A percentile compares a stretch with the other conserved stretches of the same genome.
phyloP scores from a whole-genome alignment of 306 rosid species.

The Prosopis cineraria region DNA sequence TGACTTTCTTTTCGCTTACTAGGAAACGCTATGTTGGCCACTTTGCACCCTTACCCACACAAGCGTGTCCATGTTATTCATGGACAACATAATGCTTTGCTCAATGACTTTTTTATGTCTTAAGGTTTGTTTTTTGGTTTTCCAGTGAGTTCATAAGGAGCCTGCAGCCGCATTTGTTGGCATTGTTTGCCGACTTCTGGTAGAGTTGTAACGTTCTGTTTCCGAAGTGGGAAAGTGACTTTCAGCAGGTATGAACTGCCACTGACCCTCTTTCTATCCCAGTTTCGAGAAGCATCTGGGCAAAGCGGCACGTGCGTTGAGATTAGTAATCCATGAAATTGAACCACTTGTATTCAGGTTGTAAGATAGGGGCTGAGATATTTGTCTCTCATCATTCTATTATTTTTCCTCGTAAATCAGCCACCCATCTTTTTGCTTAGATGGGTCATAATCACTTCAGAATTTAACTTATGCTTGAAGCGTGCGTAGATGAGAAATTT shows the following conservation, averaged over 20 bases:
- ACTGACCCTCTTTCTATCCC: not conserved
- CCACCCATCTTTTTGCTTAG: not conserved
- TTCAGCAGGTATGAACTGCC: slow-evolving; percentile 36
- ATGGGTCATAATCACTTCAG: slow-evolving; percentile 1
- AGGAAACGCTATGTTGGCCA: slow-evolving; percentile 20
- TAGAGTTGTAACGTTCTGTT: slow-evolving; percentile 13
- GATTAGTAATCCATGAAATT: slow-evolving; percentile 19
- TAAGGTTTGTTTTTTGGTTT: slow-evolving; percentile 30
- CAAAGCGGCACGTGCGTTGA: not conserved
- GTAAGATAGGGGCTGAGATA: slow-evolving; percentile 2
- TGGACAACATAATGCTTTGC: not conserved
- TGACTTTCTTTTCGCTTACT: slow-evolving; percentile 11
- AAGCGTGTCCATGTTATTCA: not conserved
- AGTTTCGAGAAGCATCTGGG: slow-evolving; percentile 20
- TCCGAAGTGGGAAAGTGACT: slow-evolving; percentile 32
- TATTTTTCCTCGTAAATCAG: slow-evolving; percentile 7
- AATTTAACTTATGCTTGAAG: not conserved
- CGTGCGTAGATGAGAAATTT: not conserved
- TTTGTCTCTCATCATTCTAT: not conserved
- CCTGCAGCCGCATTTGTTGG: slow-evolving; percentile 28
- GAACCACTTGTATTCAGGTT: not conserved
- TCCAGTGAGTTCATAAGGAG: slow-evolving; percentile 50
- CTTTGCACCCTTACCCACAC: not conserved
- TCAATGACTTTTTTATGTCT: not conserved
- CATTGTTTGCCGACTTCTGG: slow-evolving; percentile 28